Evolutionary conservation across 1,284 basidiomycete genomes (phyloP).

Genomic region (Melampsora larici-populina): DNA sequence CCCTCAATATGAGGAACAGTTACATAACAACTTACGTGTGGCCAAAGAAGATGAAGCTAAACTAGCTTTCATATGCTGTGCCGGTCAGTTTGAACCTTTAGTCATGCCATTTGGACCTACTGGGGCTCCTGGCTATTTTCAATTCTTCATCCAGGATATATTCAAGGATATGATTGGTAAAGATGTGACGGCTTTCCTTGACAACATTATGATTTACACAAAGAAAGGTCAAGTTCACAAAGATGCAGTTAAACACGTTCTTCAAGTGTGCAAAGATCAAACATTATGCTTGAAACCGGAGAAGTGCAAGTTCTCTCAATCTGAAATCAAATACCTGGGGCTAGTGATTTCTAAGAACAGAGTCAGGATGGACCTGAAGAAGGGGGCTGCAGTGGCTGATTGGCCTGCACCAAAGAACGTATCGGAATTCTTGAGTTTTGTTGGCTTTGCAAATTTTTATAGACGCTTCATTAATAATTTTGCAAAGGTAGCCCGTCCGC

Average conservation of each 20-base stretch:
- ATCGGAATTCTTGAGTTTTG: constrained; percentile 3
- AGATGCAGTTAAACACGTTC: not conserved
- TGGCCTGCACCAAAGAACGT: too few relatives aligned
- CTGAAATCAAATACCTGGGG: constrained; percentile 5
- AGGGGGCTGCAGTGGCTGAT: not conserved
- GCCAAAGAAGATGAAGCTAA: not conserved
- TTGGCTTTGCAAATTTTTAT: constrained; percentile 22
- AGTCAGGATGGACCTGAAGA: constrained; percentile 9
- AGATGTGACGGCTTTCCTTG: not conserved
- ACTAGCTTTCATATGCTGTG: not conserved
- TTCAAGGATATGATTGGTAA: not conserved
- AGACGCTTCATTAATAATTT: not conserved
- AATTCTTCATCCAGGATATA: too few relatives aligned
- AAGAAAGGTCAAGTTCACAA: not conserved
- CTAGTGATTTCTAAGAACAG: not conserved
- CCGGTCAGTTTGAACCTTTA: not conserved
- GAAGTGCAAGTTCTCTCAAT: constrained; percentile 21
- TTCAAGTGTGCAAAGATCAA: not conserved
- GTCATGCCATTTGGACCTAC: too few relatives aligned
- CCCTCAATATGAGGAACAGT: not conserved
- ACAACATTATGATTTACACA: constrained; percentile 6
- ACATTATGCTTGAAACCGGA: not conserved
- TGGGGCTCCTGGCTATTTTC: too few relatives aligned
- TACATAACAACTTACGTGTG: constrained; percentile 9
- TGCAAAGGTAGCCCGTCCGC: not conserved